Conservation (phyloP, 305 asterid genomes). For the Rubia peregrina region DNA sequence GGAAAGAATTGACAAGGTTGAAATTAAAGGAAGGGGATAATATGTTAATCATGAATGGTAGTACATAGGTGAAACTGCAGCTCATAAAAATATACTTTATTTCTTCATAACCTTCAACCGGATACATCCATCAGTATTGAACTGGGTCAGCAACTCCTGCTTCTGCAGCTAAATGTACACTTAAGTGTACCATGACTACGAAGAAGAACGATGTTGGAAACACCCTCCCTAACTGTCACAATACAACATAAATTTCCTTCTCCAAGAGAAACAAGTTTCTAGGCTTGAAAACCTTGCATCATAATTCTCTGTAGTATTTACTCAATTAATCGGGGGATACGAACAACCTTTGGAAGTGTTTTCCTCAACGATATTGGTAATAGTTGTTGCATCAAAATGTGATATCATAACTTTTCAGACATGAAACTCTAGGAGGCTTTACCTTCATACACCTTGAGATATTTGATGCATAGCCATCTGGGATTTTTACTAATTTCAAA, state of each 20-base stretch:
- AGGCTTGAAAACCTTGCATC: background rate
- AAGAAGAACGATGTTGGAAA: background rate
- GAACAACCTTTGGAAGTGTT: background rate
- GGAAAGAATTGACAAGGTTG: too few species aligned
- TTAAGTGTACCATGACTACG: background rate
- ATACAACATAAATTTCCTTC: background rate
- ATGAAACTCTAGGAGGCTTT: background rate
- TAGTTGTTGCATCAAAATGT: conserved; percentile 3
- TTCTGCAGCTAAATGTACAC: too few species aligned
- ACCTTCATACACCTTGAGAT: background rate
- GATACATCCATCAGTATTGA: too few species aligned
- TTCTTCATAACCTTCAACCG: too few species aligned
- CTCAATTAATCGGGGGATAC: background rate
- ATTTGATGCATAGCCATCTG: background rate
- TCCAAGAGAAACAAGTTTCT: background rate
- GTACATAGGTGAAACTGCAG: too few species aligned
- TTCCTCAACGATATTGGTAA: conserved; percentile 1
- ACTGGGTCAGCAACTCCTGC: too few species aligned
- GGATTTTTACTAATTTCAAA: background rate
- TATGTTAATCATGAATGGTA: too few species aligned
- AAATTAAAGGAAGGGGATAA: too few species aligned
- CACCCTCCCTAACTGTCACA: background rate
- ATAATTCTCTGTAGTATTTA: background rate
- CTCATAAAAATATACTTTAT: too few species aligned
- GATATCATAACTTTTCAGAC: conserved; percentile 1